Evolutionary conservation across 257 asterid genomes (phyloP), one percentile per base, ranked within the genome.

Genomic region (Phtheirospermum japonicum): DNA sequence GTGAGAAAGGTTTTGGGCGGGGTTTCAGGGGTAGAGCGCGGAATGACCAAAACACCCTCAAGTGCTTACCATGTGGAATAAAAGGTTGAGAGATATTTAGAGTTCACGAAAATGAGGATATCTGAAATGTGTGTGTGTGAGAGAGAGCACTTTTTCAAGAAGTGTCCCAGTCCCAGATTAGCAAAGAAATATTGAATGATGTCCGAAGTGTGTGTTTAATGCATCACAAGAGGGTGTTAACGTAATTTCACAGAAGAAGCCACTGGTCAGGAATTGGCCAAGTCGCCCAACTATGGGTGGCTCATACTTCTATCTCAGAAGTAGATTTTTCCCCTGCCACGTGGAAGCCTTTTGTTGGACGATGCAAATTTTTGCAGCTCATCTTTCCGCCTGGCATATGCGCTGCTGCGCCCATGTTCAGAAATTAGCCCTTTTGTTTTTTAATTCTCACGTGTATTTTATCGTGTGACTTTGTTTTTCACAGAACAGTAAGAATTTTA

Each of bases 221-320:
- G 42, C 10, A 11, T 4, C 49, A 13, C 5, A 4, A 8, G 11
- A 48, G 76, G 79, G 79, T 40, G 23, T 4, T 55, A 19, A 9
- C 4, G 82, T 75, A 67, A 65, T 59, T 73, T 60, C 46, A 57
- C 5, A 3, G 0, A 1, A 32, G 46, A 58, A 64, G 70, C 73
- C 39, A 54, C 23, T 70, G 83, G 83, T 59, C 59, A 60, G 63
- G 57, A 80, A 59, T 55, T 60, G 49, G 66, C 78, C 86, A 68
- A 4, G 76, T 75, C 68, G 34, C 68, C 34, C 12, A 12, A 5
- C 45, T 20, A 19, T 73, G 68, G 46, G 65, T 66, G 82, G 80
- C 73, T 73, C 55, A 52, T 61, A 56, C 66, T 68, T 53, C 61
- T 70, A 77, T 73, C 80, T 64, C 64, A 36, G 39, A 20, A 64